A percentile compares a stretch with the other conserved stretches of the same genome.
Evolutionary conservation across 2,329 filamentous ascomycete species (phyloP).

Genomic region (Colletotrichum simmondsii): DNA sequence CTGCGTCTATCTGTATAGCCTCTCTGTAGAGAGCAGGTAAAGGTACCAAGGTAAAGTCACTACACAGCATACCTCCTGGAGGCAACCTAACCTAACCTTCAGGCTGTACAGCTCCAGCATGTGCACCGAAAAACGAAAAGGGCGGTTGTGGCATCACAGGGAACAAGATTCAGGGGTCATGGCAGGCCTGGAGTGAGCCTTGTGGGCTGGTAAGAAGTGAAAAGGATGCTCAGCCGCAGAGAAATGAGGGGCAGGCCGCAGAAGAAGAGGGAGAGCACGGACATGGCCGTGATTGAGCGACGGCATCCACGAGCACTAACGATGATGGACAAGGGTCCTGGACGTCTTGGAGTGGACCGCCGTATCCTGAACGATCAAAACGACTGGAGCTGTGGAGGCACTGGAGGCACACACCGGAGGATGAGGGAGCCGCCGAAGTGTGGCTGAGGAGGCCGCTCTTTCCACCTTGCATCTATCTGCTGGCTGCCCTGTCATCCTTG

Average conservation of each 20-base stretch:
- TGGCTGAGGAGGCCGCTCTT: conserved; percentile 28
- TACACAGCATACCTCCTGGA: background rate
- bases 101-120: background rate
- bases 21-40: too few relatives aligned
- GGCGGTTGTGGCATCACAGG: background rate
- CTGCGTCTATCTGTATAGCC: background rate
- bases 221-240: conserved; percentile 34
- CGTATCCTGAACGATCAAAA: conserved; percentile 1
- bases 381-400: background rate
- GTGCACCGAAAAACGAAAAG: background rate
- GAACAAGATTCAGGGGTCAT: conserved; percentile 19
- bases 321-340: conserved; percentile 1
- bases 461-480: background rate
- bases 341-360: background rate
- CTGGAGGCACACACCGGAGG: background rate
- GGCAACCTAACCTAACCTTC: conserved; percentile 2
- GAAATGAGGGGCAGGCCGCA: conserved; percentile 25
- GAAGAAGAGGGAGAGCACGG: conserved; percentile 23
- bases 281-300: conserved; percentile 28
- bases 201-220: conserved; percentile 28
- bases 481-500: background rate
- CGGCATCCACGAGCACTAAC: background rate
- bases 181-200: conserved; percentile 25
- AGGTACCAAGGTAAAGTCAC: background rate
- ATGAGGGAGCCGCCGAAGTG: background rate